Evolutionary conservation across 164 flowering plant species (phyloP), one percentile per base, ranked within the genome.

Genomic region (Amborella trichopoda): DNA sequence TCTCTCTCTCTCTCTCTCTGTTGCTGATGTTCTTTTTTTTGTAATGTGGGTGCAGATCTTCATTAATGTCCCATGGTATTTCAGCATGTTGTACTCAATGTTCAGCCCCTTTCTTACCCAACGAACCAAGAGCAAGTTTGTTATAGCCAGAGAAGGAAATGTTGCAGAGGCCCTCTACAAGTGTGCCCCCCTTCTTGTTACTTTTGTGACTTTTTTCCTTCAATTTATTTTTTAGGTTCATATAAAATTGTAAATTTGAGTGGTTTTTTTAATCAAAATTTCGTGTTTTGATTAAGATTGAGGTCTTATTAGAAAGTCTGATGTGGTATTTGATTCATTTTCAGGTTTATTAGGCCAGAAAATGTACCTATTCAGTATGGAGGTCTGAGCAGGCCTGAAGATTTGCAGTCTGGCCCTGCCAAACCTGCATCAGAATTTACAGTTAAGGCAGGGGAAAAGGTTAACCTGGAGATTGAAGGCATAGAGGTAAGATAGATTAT

Each of bases 51-150:
- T 55, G 45, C 53, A 91, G 98, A 67, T 87, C 13, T 91, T 87
- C 48, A 73, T 87, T 72, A 84, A 91, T 52, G 95, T 87, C 38
- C 95, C 95, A 1, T 93, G 94, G 94, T 84, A 82, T 73, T 93
- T 82, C 55, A 82, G 83, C 44, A 37, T 81, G 66, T 47, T 88
- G 51, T 84, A 85, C 48, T 82, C 95, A 0, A 72, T 93, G 81
- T 78, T 88, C 51, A 85, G 96, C 43, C 99, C 99, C 0, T 93
- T 93, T 55, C 56, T 93, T 30, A 93, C 99, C 20, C 94, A 84
- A 52, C 50, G 99, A 46, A 93, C 99, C 2, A 93, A 84, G 91
- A 84, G 95, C 81, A 93, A 93, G 68, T 93, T 88, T 51, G 94
- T 93, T 39, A 74, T 88, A 14, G 70, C 82, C 18, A 78, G 70